Conservation (phyloP, 129 eudicot species). For the Scalesia atractyloides region DNA sequence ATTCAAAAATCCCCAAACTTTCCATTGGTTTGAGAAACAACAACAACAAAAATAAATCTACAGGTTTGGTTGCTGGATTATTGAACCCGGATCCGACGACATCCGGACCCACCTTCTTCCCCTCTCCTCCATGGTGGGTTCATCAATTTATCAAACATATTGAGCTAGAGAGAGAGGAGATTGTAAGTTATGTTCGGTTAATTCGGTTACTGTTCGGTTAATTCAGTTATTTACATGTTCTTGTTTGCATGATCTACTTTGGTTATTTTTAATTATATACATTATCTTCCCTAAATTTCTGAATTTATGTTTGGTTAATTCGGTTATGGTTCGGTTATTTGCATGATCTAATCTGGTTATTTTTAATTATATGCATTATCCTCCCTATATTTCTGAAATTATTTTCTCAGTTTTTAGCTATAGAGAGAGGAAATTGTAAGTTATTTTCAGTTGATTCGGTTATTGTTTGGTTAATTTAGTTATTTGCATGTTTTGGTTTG, state of each 20-base stretch:
- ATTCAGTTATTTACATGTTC: background rate
- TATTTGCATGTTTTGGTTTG: too few species aligned
- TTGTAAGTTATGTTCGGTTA: conserved; percentile 3
- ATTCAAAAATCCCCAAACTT: conserved; percentile 17
- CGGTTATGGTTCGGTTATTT: background rate
- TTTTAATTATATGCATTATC: too few species aligned
- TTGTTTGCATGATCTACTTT: too few species aligned
- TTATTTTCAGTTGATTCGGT: background rate
- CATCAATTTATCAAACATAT: background rate
- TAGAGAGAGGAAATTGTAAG: too few species aligned
- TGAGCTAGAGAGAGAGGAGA: conserved; percentile 28
- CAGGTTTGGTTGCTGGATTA: conserved; percentile 1
- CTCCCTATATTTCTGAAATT: too few species aligned
- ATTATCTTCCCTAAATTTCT: too few species aligned
- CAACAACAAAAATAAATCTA: conserved; percentile 18
- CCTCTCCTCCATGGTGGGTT: conserved; percentile 43
- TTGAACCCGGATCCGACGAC: conserved; percentile 34
- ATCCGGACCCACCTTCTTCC: conserved; percentile 33
- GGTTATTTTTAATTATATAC: too few species aligned
- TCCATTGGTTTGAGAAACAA: conserved; percentile 38
- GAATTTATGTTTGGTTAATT: too few species aligned
- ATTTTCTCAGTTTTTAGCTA: too few species aligned
- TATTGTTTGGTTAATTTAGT: background rate
- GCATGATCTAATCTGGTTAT: too few species aligned
- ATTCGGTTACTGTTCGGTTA: background rate